These are phyloP conservation scores for Sporothrix inflata DNA, from an alignment of 2,329 filamentous ascomycete genomes.

Conservation along the genomic window DNA sequence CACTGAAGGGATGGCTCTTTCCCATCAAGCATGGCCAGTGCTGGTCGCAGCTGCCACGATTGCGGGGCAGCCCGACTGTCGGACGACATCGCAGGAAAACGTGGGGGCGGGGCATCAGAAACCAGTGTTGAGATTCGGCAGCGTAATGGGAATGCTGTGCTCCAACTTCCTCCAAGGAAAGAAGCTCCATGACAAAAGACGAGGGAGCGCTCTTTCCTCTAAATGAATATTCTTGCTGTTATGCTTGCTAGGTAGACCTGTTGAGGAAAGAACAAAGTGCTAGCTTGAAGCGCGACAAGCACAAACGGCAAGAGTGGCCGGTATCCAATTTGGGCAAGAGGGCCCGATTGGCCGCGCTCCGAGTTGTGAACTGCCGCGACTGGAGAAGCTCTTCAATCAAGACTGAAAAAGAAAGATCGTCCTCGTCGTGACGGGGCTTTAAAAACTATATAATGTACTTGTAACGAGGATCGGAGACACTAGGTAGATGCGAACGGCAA, in stretches of 20 bases:
- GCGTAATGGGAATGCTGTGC: neutral
- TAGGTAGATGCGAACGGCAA: no score
- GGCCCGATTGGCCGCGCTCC: neutral
- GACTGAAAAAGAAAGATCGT: no score
- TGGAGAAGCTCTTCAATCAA: no score
- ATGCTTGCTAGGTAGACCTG: neutral
- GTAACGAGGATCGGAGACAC: no score
- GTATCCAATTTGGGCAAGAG: neutral
- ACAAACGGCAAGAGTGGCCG: conserved; percentile 4
- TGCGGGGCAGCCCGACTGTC: conserved; percentile 13
- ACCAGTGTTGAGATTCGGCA: neutral
- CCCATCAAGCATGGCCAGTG: neutral
- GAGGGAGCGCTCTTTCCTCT: neutral
- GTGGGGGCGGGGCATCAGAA: conserved; percentile 23
- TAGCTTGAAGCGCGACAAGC: neutral
- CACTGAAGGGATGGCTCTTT: neutral
- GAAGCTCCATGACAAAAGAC: neutral
- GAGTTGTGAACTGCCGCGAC: neutral
- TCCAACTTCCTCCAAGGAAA: neutral
- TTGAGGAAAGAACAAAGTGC: neutral
- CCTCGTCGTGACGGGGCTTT: no score
- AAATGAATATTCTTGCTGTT: no score
- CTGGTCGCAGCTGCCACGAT: neutral
- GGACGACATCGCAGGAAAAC: neutral
- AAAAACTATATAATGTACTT: no score